Conservation (phyloP, 805 yeast species). For the Saccharomycopsis fodiens region DNA sequence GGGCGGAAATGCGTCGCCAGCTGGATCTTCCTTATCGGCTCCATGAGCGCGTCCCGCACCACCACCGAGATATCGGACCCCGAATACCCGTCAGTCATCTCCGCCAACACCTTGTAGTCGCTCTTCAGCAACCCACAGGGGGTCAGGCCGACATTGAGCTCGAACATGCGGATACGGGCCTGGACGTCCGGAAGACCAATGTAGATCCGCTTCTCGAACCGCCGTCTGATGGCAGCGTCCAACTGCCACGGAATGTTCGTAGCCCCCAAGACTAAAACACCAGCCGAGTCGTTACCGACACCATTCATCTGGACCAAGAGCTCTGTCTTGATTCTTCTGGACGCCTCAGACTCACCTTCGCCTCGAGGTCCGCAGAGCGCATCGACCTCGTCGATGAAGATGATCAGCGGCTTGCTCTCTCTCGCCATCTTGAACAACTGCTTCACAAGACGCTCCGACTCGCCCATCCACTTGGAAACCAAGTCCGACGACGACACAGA, state of each 20-base stretch:
- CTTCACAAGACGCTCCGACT: slow-evolving; percentile 90
- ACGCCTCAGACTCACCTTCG: slow-evolving; percentile 95
- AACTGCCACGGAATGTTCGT: slow-evolving; percentile 99
- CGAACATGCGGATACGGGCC: slow-evolving; percentile 90
- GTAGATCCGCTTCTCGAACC: slow-evolving; percentile 92
- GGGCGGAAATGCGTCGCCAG: slow-evolving; percentile 90
- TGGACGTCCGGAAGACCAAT: slow-evolving; percentile 92
- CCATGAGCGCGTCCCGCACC: slow-evolving; percentile 96
- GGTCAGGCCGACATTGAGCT: slow-evolving; percentile 82
- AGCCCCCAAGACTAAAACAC: slow-evolving; percentile 93
- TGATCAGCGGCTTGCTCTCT: slow-evolving; percentile 91
- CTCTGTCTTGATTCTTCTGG: slow-evolving; percentile 93
- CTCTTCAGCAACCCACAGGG: slow-evolving; percentile 70
- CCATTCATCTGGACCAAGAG: slow-evolving; percentile 97
- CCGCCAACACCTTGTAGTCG: slow-evolving; percentile 74
- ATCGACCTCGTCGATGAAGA: slow-evolving; percentile 96
- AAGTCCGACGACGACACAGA: slow-evolving; percentile 94
- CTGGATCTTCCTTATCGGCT: slow-evolving; percentile 92
- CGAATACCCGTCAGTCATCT: slow-evolving; percentile 94
- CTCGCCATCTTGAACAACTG: slow-evolving; percentile 94
- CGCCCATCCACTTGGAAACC: slow-evolving; percentile 99
- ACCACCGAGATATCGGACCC: slow-evolving; percentile 97
- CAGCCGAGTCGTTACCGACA: slow-evolving; percentile 89
- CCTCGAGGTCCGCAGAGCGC: slow-evolving; percentile 98
- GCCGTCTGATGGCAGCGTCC: slow-evolving; percentile 94